These are phyloP conservation scores for Nakazawaea ishiwadae DNA, from an alignment of 805 yeast species.

Conservation along the genomic window DNA sequence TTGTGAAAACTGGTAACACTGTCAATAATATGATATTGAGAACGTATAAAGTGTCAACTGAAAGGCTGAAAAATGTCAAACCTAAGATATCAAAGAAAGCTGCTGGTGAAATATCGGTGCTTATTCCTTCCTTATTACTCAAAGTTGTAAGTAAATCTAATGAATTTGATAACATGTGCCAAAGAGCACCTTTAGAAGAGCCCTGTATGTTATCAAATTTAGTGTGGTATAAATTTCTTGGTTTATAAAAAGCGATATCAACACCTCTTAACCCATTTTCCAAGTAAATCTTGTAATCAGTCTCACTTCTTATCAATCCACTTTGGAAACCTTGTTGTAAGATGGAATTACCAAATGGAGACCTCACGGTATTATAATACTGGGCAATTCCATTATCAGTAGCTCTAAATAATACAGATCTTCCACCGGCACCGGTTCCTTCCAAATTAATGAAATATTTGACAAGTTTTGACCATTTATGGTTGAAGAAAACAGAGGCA, in stretches of 20 bases:
- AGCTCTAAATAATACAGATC: slow-evolving; percentile 78
- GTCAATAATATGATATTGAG: slow-evolving; percentile 49
- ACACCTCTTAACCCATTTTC: slow-evolving; percentile 73
- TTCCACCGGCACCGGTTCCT: slow-evolving; percentile 91
- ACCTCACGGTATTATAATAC: slow-evolving; percentile 47
- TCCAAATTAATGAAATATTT: slow-evolving; percentile 74
- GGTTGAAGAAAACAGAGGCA: slow-evolving; percentile 66
- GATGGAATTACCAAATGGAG: slow-evolving; percentile 75
- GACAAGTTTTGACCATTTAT: slow-evolving; percentile 64
- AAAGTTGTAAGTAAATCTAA: slow-evolving; percentile 52
- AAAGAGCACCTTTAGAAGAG: slow-evolving; percentile 62
- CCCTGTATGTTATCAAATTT: slow-evolving; percentile 61
- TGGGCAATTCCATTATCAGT: slow-evolving; percentile 70
- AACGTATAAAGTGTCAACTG: slow-evolving; percentile 44
- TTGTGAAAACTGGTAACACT: slow-evolving; percentile 48
- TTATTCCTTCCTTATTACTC: slow-evolving; percentile 31
- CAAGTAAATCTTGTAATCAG: slow-evolving; percentile 75
- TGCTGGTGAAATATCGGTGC: slow-evolving; percentile 37
- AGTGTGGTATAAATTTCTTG: slow-evolving; percentile 83
- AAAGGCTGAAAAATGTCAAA: slow-evolving; percentile 44
- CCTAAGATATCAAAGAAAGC: slow-evolving; percentile 66
- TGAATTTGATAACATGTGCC: slow-evolving; percentile 80
- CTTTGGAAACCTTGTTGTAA: slow-evolving; percentile 82
- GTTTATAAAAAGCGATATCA: slow-evolving; percentile 86
- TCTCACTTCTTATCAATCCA: slow-evolving; percentile 70